These are phyloP conservation scores for Lantana camara DNA, from an alignment of 257 asterid genomes.

Conservation along the genomic window DNA sequence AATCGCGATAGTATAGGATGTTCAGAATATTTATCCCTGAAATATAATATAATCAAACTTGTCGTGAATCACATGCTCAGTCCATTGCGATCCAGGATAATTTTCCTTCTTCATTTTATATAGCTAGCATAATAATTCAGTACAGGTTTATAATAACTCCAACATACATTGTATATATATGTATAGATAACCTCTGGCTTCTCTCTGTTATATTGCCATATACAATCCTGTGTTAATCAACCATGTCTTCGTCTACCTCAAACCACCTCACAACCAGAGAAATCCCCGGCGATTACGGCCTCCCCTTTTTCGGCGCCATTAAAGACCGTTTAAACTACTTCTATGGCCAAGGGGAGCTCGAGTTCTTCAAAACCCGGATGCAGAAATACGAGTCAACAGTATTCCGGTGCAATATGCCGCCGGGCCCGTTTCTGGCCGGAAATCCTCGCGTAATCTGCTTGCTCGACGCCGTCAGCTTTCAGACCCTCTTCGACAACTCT, in stretches of 20 bases:
- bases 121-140: no score
- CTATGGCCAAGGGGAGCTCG: constrained; percentile 51
- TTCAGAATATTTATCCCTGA: no score
- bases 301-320: constrained; percentile 50
- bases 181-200: background rate
- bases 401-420: constrained; percentile 70
- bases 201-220: background rate
- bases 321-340: constrained; percentile 49
- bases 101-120: no score
- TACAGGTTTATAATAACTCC: no score
- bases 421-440: constrained; percentile 54
- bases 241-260: constrained; percentile 14
- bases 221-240: background rate
- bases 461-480: constrained; percentile 71
- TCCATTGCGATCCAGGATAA: no score
- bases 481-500: constrained; percentile 69
- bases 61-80: no score
- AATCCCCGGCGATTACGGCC: constrained; percentile 59
- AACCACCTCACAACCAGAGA: constrained; percentile 15
- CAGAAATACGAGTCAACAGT: constrained; percentile 50
- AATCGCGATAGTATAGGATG: no score
- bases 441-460: constrained; percentile 51
- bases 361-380: constrained; percentile 46
- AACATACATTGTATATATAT: background rate
- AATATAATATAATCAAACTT: no score